Evolutionary conservation across 495 filamentous ascomycete species (phyloP).

Genomic region (Thozetella sp.): DNA sequence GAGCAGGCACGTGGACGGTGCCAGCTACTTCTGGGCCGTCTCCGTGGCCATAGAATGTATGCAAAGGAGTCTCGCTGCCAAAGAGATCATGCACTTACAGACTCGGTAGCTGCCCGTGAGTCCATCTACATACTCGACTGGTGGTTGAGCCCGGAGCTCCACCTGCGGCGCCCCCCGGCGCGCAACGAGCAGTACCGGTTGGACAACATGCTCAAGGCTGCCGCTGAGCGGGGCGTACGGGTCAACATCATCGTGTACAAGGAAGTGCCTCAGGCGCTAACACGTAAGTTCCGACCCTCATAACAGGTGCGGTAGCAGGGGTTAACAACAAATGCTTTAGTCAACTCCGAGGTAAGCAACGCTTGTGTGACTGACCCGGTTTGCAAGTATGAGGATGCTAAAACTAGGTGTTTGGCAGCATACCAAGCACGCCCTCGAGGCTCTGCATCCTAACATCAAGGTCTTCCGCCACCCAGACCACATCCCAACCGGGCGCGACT

Average conservation of each 20-base stretch:
- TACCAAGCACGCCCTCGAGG: slow-evolving; percentile 82
- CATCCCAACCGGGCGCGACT: slow-evolving; percentile 66
- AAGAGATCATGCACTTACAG: slow-evolving; percentile 16
- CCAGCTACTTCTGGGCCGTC: slow-evolving; percentile 90
- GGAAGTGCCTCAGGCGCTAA: slow-evolving; percentile 85
- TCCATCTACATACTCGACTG: slow-evolving; percentile 94
- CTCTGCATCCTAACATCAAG: slow-evolving; percentile 80
- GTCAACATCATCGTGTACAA: slow-evolving; percentile 96
- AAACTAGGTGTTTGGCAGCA: slow-evolving; percentile 46
- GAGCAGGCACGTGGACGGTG: slow-evolving; percentile 74
- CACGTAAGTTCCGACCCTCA: slow-evolving; percentile 61
- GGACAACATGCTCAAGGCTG: slow-evolving; percentile 85
- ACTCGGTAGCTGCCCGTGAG: slow-evolving; percentile 62
- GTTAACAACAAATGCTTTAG: slow-evolving; percentile 36
- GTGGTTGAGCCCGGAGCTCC: slow-evolving; percentile 91
- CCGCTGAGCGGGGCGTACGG: slow-evolving; percentile 84
- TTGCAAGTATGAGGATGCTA: not conserved
- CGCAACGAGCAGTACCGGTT: slow-evolving; percentile 84
- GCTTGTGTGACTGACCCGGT: not conserved
- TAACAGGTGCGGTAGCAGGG: slow-evolving; percentile 1
- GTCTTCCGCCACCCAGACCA: slow-evolving; percentile 96
- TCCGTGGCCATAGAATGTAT: slow-evolving; percentile 74
- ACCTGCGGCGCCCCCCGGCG: slow-evolving; percentile 82
- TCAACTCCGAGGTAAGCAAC: slow-evolving; percentile 59
- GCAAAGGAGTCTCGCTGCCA: not conserved